Percentiles rank a stretch among this genome's conserved stretches.
These are phyloP conservation scores for Boletus rubroflammeus DNA, from an alignment of 768 basidiomycete species.

Conservation along the genomic window DNA sequence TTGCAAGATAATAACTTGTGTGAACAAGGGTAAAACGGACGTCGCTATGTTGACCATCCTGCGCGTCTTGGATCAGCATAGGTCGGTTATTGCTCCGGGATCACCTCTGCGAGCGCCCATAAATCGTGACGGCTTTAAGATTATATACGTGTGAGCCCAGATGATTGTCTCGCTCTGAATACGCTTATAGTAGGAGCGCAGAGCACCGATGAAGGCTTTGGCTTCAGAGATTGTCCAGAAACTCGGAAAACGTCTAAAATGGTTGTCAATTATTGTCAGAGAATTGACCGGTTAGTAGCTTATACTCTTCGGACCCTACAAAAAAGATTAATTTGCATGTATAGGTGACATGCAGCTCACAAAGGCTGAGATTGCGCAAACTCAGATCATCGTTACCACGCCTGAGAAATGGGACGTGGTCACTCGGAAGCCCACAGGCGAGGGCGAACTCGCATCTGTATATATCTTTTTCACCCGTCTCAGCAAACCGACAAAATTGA, in stretches of 20 bases:
- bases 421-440: constrained; percentile 93
- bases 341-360: constrained; percentile 95
- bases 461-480: constrained; percentile 22
- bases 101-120: constrained; percentile 48
- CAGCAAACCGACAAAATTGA: not conserved
- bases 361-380: constrained; percentile 87
- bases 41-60: constrained; percentile 93
- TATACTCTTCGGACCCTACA: not conserved
- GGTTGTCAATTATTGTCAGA: constrained; percentile 82
- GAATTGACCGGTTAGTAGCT: constrained; percentile 75
- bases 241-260: constrained; percentile 81
- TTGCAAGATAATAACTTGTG: constrained; percentile 3
- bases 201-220: constrained; percentile 97
- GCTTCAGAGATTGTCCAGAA: constrained; percentile 95
- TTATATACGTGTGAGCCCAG: constrained; percentile 84
- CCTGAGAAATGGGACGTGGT: constrained; percentile 99
- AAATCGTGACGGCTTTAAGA: constrained; percentile 76
- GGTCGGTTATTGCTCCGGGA: constrained; percentile 29
- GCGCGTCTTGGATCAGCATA: constrained; percentile 78
- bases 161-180: not conserved
- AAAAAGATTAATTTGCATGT: not conserved
- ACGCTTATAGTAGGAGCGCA: constrained; percentile 25
- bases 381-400: constrained; percentile 97
- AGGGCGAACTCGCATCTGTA: constrained; percentile 94
- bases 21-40: constrained; percentile 91